Conservation (phyloP, 768 basidiomycete genomes). For the Amanita rimosa region DNA sequence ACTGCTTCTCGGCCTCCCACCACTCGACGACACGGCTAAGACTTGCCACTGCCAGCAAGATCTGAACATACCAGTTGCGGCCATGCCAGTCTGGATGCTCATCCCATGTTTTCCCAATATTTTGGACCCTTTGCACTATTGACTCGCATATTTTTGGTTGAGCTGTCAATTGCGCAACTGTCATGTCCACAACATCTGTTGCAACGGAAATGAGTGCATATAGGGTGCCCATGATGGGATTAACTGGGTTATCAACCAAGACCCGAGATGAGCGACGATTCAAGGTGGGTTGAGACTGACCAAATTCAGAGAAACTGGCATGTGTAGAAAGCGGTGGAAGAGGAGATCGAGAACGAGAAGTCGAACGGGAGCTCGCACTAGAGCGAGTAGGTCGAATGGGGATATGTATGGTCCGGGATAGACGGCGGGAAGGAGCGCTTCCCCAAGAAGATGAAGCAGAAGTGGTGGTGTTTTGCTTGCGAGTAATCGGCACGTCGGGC, state of each 20-base stretch:
- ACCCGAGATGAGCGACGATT: conserved; percentile 76
- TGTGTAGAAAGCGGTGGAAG: conserved; percentile 62
- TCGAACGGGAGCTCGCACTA: conserved; percentile 83
- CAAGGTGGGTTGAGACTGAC: conserved; percentile 25
- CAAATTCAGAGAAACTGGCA: conserved; percentile 52
- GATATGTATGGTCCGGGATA: conserved; percentile 79
- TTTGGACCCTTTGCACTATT: conserved; percentile 84
- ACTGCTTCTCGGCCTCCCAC: conserved; percentile 99
- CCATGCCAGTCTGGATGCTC: conserved; percentile 98
- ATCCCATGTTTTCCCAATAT: conserved; percentile 92
- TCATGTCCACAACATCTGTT: conserved; percentile 88
- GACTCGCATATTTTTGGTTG: conserved; percentile 78
- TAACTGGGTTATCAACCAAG: conserved; percentile 74
- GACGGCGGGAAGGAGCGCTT: conserved; percentile 57
- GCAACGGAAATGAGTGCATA: conserved; percentile 91
- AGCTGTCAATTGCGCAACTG: conserved; percentile 73
- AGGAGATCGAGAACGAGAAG: conserved; percentile 90
- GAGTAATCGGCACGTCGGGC: conserved; percentile 54
- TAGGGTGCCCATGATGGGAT: conserved; percentile 82
- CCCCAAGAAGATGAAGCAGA: conserved; percentile 45
- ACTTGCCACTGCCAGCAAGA: conserved; percentile 90
- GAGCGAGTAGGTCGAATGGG: conserved; percentile 55
- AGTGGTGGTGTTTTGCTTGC: conserved; percentile 40
- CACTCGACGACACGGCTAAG: conserved; percentile 96
- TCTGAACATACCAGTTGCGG: conserved; percentile 95